Percentiles rank a stretch among this genome's conserved stretches.
These are phyloP conservation scores for Alternaria rosae DNA, from an alignment of 2,329 filamentous ascomycete species.

Conservation along the genomic window DNA sequence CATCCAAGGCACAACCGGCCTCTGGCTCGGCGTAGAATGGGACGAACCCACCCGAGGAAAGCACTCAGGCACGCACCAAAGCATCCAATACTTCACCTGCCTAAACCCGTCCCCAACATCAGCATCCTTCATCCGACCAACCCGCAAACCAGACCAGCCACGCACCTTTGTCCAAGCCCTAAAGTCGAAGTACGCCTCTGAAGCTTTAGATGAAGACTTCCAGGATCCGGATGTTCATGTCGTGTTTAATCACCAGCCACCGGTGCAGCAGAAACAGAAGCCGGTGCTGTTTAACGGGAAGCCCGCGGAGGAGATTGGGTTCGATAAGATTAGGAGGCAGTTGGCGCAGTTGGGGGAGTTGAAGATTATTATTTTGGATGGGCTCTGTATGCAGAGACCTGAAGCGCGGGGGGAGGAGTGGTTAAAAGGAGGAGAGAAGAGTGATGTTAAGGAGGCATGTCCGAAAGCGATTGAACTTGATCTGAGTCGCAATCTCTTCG, in stretches of 20 bases:
- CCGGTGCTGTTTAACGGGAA: slow-evolving; percentile 79
- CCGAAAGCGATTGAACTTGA: slow-evolving; percentile 76
- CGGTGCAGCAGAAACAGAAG: slow-evolving; percentile 32
- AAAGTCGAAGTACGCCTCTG: slow-evolving; percentile 79
- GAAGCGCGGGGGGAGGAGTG: slow-evolving; percentile 32
- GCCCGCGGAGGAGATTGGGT: slow-evolving; percentile 90
- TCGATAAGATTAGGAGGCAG: slow-evolving; percentile 86
- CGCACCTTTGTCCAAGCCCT: slow-evolving; percentile 82
- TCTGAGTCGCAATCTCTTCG: slow-evolving; percentile 83
- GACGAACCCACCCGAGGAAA: slow-evolving; percentile 87
- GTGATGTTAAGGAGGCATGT: slow-evolving; percentile 64
- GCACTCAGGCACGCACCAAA: slow-evolving; percentile 85
- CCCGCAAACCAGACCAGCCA: slow-evolving; percentile 70
- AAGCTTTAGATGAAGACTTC: slow-evolving; percentile 32
- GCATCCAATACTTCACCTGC: slow-evolving; percentile 60
- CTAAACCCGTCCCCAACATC: slow-evolving; percentile 70
- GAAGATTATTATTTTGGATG: slow-evolving; percentile 82
- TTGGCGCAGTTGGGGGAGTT: slow-evolving; percentile 81
- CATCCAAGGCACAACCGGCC: slow-evolving; percentile 76
- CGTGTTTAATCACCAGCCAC: slow-evolving; percentile 36
- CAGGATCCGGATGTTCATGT: slow-evolving; percentile 45
- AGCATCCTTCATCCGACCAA: slow-evolving; percentile 86
- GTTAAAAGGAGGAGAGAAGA: slow-evolving; percentile 31
- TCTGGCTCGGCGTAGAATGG: slow-evolving; percentile 97
- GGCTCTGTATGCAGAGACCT: slow-evolving; percentile 65